phyloP scores from a whole-genome alignment of 305 asterid genomes.

The Rubia peregrina region DNA sequence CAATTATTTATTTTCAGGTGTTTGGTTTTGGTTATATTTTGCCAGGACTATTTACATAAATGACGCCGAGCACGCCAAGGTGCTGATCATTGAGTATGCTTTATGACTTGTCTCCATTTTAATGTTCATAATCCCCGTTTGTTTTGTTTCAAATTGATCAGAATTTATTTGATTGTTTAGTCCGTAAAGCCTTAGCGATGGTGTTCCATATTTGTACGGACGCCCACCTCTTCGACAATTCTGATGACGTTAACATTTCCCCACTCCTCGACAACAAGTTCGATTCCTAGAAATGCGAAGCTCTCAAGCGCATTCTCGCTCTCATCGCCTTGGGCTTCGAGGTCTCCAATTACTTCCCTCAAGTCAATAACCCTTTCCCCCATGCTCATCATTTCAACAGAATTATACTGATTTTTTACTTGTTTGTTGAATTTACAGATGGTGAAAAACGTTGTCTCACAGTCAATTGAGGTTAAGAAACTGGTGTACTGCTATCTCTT shows the following conservation, averaged over 20 bases:
- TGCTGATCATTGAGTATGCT: too few relatives aligned
- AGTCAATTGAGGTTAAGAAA: slow-evolving; percentile 89
- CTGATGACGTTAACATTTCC: slow-evolving; percentile 76
- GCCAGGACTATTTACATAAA: too few relatives aligned
- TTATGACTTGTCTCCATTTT: too few relatives aligned
- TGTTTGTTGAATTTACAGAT: slow-evolving; percentile 41
- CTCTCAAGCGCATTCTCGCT: slow-evolving; percentile 89
- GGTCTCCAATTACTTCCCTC: slow-evolving; percentile 85
- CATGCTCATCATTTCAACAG: not conserved
- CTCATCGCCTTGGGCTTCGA: slow-evolving; percentile 84
- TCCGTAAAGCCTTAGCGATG: slow-evolving; percentile 80
- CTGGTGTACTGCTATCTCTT: slow-evolving; percentile 81
- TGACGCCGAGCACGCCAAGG: too few relatives aligned
- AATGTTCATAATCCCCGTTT: too few relatives aligned
- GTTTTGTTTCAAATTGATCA: too few relatives aligned
- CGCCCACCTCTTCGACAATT: slow-evolving; percentile 91
- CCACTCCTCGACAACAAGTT: slow-evolving; percentile 84
- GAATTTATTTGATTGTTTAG: too few relatives aligned
- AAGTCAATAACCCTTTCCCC: slow-evolving; percentile 28
- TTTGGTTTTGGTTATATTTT: too few relatives aligned
- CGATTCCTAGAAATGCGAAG: slow-evolving; percentile 90
- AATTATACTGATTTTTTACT: not conserved
- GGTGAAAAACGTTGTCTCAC: slow-evolving; percentile 95
- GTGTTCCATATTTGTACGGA: slow-evolving; percentile 88
- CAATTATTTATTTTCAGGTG: too few relatives aligned